These are phyloP conservation scores for Euphorbia pulcherrima DNA, from an alignment of 345 rosid species.

Conservation along the genomic window DNA sequence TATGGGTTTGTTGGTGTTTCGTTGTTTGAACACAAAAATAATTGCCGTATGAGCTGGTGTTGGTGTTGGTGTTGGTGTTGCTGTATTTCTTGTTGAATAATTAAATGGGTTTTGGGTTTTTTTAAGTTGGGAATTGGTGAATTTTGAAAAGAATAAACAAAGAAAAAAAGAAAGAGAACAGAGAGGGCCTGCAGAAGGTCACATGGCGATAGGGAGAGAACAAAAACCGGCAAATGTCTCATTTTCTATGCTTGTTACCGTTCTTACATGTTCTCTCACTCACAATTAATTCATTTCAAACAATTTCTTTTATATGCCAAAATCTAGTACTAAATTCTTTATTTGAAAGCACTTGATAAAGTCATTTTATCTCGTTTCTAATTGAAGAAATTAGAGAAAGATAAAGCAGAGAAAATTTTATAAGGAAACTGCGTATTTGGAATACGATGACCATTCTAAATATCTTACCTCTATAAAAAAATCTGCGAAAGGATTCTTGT, in stretches of 20 bases:
- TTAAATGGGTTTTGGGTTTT: not conserved
- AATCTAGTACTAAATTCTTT: too few species aligned
- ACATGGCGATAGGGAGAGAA: conserved; percentile 41
- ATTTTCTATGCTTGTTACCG: conserved; percentile 32
- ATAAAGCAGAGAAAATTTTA: too few species aligned
- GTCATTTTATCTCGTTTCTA: too few species aligned
- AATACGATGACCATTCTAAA: too few species aligned
- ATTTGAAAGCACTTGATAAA: too few species aligned
- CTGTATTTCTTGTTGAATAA: conserved; percentile 1
- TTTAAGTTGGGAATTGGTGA: not conserved
- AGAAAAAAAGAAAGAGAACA: conserved; percentile 16
- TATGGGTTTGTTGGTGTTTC: conserved; percentile 43
- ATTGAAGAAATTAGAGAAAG: too few species aligned
- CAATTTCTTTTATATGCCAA: too few species aligned
- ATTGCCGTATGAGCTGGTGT: not conserved
- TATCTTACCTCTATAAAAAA: too few species aligned
- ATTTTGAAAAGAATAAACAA: not conserved
- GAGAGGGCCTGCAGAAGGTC: conserved; percentile 24
- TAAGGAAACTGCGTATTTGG: too few species aligned
- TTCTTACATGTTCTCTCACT: not conserved
- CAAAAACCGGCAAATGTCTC: conserved; percentile 40
- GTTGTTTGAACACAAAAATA: conserved; percentile 22
- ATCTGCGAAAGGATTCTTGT: too few species aligned
- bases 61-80: too few species aligned
- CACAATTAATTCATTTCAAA: too few species aligned